Evolutionary conservation across 2,329 filamentous ascomycete genomes (phyloP).

Genomic region (Nannizziopsis barbatae): DNA sequence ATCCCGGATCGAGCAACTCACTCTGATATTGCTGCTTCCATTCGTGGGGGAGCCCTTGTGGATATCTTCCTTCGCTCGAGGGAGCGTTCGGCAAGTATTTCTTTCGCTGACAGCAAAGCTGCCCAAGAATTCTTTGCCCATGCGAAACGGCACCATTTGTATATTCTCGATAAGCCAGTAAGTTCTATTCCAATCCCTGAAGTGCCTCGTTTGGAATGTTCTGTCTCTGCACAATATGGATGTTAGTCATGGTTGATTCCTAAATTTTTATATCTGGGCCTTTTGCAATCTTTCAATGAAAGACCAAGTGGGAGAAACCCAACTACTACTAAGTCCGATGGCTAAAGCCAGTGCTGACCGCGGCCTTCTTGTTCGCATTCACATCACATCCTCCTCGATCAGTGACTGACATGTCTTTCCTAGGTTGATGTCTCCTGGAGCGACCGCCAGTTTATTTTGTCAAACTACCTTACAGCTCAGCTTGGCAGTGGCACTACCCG

Average conservation of each 20-base stretch:
- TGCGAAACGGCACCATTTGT: constrained; percentile 54
- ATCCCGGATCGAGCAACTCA: constrained; percentile 53
- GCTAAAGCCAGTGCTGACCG: no score
- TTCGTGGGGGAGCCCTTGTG: constrained; percentile 60
- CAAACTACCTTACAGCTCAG: constrained; percentile 52
- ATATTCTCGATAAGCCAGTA: constrained; percentile 58
- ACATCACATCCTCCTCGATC: background rate
- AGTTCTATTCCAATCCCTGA: constrained; percentile 20
- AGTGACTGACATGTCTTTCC: background rate
- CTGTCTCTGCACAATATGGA: no score
- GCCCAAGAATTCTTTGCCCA: constrained; percentile 56
- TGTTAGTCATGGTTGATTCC: no score
- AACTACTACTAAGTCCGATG: no score
- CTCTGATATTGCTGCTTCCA: constrained; percentile 50
- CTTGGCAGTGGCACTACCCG: constrained; percentile 57
- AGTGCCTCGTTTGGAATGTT: background rate
- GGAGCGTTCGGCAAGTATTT: constrained; percentile 53
- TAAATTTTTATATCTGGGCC: no score
- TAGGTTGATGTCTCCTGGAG: constrained; percentile 61
- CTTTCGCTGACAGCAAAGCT: constrained; percentile 55
- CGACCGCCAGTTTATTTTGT: constrained; percentile 57
- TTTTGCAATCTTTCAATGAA: no score
- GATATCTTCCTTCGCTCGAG: constrained; percentile 53
- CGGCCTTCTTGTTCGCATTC: no score
- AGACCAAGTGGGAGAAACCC: no score